Evolutionary conservation across 345 rosid genomes (phyloP).

Genomic region (Salix dunnii): DNA sequence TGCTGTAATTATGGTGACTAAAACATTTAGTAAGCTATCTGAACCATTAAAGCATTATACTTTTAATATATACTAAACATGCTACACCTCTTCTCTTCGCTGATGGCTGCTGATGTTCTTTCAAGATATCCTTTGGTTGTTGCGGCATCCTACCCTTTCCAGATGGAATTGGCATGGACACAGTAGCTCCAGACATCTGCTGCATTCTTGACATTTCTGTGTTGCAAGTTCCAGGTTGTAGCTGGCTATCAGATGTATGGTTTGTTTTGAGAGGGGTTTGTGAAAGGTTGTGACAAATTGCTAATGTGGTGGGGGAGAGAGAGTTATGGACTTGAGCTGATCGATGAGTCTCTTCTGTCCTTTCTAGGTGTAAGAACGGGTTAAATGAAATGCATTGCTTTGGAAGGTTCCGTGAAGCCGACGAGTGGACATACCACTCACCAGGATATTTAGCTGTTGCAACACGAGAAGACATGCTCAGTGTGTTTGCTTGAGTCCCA

Average conservation of each 20-base stretch:
- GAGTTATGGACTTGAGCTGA: conserved; percentile 18
- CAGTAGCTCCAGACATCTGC: conserved; percentile 23
- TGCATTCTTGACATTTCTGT: conserved; percentile 21
- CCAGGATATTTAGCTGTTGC: conserved; percentile 23
- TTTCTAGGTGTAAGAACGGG: conserved; percentile 11
- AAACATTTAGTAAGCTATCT: conserved; percentile 5
- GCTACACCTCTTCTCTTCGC: conserved; percentile 40
- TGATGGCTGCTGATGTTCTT: conserved; percentile 18
- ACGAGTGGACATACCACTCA: conserved; percentile 4
- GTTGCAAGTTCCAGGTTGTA: conserved; percentile 10
- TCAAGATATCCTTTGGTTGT: conserved; percentile 21
- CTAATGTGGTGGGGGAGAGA: conserved; percentile 11
- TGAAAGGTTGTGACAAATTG: conserved; percentile 20
- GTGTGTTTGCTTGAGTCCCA: conserved; percentile 17
- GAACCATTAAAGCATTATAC: conserved; percentile 12
- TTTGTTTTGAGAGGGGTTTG: conserved; percentile 35
- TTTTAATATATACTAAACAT: conserved; percentile 8
- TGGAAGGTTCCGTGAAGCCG: conserved; percentile 18
- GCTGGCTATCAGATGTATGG: conserved; percentile 20
- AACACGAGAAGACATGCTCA: conserved; percentile 23
- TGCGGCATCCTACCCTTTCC: conserved; percentile 22
- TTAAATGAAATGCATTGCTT: conserved; percentile 13
- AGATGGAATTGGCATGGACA: conserved; percentile 24
- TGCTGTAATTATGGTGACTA: conserved; percentile 6
- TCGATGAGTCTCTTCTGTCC: conserved; percentile 12